phyloP scores from a whole-genome alignment of 768 basidiomycete genomes.

The Phlebiopsis flavidoalba region DNA sequence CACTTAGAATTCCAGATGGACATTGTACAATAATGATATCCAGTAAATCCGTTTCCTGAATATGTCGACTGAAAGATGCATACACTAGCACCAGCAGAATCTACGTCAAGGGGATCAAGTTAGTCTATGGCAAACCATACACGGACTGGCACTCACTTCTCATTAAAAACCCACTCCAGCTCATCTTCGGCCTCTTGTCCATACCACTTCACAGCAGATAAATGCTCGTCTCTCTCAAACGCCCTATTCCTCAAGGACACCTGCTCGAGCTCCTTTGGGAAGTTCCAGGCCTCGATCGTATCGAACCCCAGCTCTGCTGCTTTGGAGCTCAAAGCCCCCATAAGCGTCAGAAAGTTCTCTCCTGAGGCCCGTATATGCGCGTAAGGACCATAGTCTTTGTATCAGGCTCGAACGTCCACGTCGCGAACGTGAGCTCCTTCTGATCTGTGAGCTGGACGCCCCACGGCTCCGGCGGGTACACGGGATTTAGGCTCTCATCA shows the following conservation, averaged over 20 bases:
- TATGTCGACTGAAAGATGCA: not conserved
- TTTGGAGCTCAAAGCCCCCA: constrained; percentile 29
- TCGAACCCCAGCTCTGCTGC: constrained; percentile 31
- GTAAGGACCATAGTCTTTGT: constrained; percentile 35
- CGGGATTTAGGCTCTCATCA: constrained; percentile 11
- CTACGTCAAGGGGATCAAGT: not conserved
- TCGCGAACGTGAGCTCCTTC: constrained; percentile 27
- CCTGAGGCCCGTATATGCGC: constrained; percentile 33
- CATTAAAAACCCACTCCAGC: constrained; percentile 44
- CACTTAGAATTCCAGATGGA: no score
- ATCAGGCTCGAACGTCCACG: constrained; percentile 40
- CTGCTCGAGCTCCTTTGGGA: constrained; percentile 29
- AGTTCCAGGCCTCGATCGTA: constrained; percentile 44
- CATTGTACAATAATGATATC: no score
- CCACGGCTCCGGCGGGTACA: constrained; percentile 19
- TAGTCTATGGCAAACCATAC: not conserved
- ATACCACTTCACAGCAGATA: constrained; percentile 48
- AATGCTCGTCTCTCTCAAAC: constrained; percentile 30
- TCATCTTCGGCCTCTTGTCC: constrained; percentile 28
- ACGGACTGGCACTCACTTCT: constrained; percentile 25
- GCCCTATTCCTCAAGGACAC: constrained; percentile 29
- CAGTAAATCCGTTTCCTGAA: no score
- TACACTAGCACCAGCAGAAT: constrained; percentile 11
- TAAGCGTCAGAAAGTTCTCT: constrained; percentile 29
- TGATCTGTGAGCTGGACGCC: constrained; percentile 20